These are phyloP conservation scores for Suillus lakei DNA, from an alignment of 768 basidiomycete genomes.

Conservation along the genomic window DNA sequence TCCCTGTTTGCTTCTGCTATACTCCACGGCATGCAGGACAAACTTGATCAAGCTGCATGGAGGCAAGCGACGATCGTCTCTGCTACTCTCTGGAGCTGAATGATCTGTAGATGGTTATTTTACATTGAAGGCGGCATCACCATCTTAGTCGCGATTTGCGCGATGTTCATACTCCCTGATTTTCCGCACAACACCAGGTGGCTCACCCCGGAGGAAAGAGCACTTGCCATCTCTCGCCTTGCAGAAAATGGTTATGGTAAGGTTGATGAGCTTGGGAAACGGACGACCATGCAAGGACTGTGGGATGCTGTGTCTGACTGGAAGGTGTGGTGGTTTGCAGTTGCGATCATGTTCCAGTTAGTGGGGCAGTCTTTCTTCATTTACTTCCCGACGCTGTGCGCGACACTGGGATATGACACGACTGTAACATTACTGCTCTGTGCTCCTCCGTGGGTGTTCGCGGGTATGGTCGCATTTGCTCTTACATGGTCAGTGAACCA, in stretches of 20 bases:
- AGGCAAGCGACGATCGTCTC: conserved; percentile 27
- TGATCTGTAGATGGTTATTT: conserved; percentile 24
- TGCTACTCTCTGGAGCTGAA: background rate
- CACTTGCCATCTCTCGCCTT: conserved; percentile 36
- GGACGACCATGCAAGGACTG: conserved; percentile 48
- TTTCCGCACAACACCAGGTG: conserved; percentile 39
- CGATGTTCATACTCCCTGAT: conserved; percentile 43
- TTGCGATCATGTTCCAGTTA: conserved; percentile 43
- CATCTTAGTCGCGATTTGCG: conserved; percentile 36
- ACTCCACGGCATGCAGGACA: conserved; percentile 45
- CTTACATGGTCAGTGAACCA: background rate
- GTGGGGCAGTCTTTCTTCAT: background rate
- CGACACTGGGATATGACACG: background rate
- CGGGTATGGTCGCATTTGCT: background rate
- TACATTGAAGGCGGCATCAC: conserved; percentile 38
- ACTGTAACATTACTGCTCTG: background rate
- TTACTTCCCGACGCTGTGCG: conserved; percentile 3
- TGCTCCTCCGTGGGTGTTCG: background rate
- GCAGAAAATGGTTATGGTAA: conserved; percentile 47
- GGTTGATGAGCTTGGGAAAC: conserved; percentile 43
- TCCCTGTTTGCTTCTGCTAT: conserved; percentile 49
- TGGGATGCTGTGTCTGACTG: conserved; percentile 65
- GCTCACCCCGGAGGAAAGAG: conserved; percentile 35
- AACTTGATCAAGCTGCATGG: conserved; percentile 45
- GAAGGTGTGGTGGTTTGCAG: conserved; percentile 81